phyloP scores from a whole-genome alignment of 1,139 yeast species.

The Yamadazyma taylorii region DNA sequence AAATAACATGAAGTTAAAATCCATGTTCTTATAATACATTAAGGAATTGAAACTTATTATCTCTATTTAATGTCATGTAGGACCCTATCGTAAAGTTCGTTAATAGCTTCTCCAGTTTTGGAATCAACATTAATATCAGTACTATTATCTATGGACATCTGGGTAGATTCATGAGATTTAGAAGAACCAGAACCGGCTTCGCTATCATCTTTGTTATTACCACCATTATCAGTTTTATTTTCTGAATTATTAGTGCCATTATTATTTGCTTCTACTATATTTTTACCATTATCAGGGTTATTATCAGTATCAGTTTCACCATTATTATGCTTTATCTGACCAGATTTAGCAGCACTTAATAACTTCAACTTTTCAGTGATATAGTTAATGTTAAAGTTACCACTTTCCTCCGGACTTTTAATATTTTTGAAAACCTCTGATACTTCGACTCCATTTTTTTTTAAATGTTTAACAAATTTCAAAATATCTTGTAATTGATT shows the following conservation, averaged over 20 bases:
- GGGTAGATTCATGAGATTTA: conserved; percentile 7
- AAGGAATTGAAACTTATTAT: conserved; percentile 3
- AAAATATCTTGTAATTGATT: conserved; percentile 56
- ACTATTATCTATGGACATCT: conserved; percentile 9
- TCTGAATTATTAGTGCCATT: too few relatives aligned
- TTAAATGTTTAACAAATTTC: conserved; percentile 48
- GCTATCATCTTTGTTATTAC: neutral
- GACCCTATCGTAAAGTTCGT: conserved; percentile 18
- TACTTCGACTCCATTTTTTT: conserved; percentile 51
- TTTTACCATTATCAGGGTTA: neutral
- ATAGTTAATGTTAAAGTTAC: conserved; percentile 16
- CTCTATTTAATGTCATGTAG: conserved; percentile 15
- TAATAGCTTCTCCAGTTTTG: conserved; percentile 12
- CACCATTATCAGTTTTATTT: too few relatives aligned
- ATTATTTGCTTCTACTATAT: neutral
- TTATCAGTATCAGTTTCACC: neutral
- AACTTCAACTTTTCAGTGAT: conserved; percentile 14
- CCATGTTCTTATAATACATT: too few relatives aligned
- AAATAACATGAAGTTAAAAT: too few relatives aligned
- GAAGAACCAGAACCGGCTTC: too few relatives aligned
- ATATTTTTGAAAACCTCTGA: conserved; percentile 44
- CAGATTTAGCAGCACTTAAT: conserved; percentile 3
- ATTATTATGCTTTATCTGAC: neutral
- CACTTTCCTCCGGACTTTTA: conserved; percentile 3
- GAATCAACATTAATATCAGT: conserved; percentile 3